Base-by-base conservation (phyloP, 139 green algal species). In the Klebsormidium nitens region DNA sequence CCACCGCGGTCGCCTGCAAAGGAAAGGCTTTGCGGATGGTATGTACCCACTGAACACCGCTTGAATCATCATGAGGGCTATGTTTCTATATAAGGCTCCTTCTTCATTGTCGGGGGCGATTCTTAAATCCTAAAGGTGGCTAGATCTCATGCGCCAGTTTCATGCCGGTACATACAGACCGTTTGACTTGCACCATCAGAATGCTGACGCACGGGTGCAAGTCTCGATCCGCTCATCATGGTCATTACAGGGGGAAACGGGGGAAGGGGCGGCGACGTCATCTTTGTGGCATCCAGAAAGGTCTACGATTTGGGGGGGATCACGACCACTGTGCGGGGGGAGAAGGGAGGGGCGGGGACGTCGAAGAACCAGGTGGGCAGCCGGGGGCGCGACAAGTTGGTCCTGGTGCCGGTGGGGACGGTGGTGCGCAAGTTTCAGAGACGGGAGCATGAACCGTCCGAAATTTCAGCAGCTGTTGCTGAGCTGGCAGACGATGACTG, bases 401-500 rank as follows among this genome's bases (percentile, higher is more conserved):
- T 74, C 5, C 4, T 23, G 19, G 68, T 76, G 36, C 68, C 68
- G 34, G 62, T 76, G 37, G 69, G 69, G 46, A 76, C 69, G 28
- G 69, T 76, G 8, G 69, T 74, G 26, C 34, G 66, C 17, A 17
- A 75, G 40, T 31, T 76, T 55, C 23, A 23, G 23, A 23, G 23
- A 55, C 23, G 46, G 23, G 46, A 55, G 23, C 23, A 55, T 55
- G 46, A 55, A 23, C 23, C 23, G 23, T 23, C 23, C 23, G 23
- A 55, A 55, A 23, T 23, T 55, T 55, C 46, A 55, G 46, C 23
- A 23, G 23, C 46, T 55, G 23, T 55, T 23, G 23, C 46, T 55
- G 46, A 23, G 23, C 23, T 55, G 23, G 23, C 46, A 23, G 46
- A 55, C 23, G 46, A 55, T 23, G 23, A 23, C 23, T 55, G 46